A percentile compares a stretch with the other conserved stretches of the same genome.
Conservation (phyloP, 768 basidiomycete genomes). For the Aureoboletus auriporus region DNA sequence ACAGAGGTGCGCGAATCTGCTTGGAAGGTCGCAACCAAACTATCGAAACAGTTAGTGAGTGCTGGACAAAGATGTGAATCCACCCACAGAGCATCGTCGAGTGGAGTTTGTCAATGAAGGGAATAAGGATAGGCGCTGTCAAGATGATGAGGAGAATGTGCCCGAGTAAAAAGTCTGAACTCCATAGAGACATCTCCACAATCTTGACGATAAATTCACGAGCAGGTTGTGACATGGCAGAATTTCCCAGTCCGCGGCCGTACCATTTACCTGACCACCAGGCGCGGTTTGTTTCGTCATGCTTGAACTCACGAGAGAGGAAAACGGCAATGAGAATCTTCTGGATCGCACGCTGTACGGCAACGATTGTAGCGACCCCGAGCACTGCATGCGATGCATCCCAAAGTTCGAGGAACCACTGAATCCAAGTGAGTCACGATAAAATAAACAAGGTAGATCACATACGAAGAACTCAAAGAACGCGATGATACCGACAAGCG, state of each 20-base stretch:
- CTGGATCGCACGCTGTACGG: constrained; percentile 88
- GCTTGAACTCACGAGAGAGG: constrained; percentile 96
- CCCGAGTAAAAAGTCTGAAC: constrained; percentile 86
- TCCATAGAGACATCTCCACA: constrained; percentile 96
- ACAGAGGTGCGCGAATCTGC: constrained; percentile 89
- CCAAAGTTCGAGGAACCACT: constrained; percentile 98
- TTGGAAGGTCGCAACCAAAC: constrained; percentile 96
- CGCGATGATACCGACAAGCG: constrained; percentile 75
- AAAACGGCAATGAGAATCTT: constrained; percentile 93
- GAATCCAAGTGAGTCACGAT: constrained; percentile 15
- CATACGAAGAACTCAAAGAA: constrained; percentile 97
- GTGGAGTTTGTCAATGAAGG: constrained; percentile 84
- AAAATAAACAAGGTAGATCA: constrained; percentile 31
- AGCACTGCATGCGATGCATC: constrained; percentile 95
- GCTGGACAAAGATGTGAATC: background rate
- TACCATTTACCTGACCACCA: constrained; percentile 99
- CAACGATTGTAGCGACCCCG: constrained; percentile 84
- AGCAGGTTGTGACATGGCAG: constrained; percentile 91
- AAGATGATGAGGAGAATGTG: constrained; percentile 85
- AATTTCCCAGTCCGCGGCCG: constrained; percentile 86
- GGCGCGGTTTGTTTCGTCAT: constrained; percentile 96
- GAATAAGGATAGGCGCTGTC: constrained; percentile 80
- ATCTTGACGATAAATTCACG: constrained; percentile 98
- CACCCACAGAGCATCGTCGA: constrained; percentile 88
- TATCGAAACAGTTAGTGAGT: constrained; percentile 26